These are phyloP conservation scores for Oleoguttula mirabilis DNA, from an alignment of 495 filamentous ascomycete genomes.

Conservation along the genomic window DNA sequence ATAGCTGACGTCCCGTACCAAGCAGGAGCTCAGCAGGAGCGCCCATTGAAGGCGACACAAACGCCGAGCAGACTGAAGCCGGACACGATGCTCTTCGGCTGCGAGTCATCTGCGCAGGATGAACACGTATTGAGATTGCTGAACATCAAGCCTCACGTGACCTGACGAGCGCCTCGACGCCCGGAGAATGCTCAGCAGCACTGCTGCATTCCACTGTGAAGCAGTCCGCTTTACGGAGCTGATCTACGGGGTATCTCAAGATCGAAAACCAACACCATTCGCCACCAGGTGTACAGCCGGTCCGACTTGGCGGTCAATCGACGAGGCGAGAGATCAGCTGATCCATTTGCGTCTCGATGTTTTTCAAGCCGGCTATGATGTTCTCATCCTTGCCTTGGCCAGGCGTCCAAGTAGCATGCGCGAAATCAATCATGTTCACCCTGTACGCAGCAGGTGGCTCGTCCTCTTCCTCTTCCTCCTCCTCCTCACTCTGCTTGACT, in stretches of 20 bases:
- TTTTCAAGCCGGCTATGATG: constrained; percentile 60
- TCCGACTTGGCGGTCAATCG: background rate
- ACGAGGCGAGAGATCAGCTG: constrained; percentile 9
- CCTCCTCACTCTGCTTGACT: constrained; percentile 34
- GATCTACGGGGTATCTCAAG: background rate
- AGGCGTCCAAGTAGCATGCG: constrained; percentile 78
- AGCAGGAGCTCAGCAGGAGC: no score
- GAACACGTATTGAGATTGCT: no score
- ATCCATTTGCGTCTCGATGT: constrained; percentile 53
- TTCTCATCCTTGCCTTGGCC: constrained; percentile 86
- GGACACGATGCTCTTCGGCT: no score
- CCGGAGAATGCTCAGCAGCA: no score
- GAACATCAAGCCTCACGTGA: no score
- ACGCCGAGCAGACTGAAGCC: no score
- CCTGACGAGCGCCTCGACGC: no score
- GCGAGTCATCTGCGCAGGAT: no score
- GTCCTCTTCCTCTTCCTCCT: constrained; percentile 54
- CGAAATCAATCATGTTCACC: constrained; percentile 92
- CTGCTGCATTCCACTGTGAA: no score
- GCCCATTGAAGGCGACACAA: no score
- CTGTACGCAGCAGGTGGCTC: constrained; percentile 61
- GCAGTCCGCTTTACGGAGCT: no score
- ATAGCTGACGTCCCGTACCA: no score
- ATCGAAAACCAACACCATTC: constrained; percentile 4
- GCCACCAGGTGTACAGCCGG: background rate